Percentiles rank a stretch among this genome's conserved stretches.
Conservation (phyloP, 1,139 yeast genomes). For the Saccharomyces hybrid region DNA sequence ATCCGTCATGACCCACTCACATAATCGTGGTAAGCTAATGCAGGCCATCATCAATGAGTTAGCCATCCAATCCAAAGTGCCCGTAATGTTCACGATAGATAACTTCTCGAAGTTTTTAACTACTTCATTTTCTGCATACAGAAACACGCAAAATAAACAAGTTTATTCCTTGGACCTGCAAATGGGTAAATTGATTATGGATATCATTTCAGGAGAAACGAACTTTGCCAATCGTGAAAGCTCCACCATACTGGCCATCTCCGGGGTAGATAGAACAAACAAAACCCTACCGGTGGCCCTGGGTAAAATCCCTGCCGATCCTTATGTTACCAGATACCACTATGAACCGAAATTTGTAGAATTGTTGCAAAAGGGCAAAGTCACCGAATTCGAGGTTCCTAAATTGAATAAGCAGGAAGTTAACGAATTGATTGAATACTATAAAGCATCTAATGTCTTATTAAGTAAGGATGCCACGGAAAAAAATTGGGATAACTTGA, state of each 20-base stretch:
- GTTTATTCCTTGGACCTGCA: conserved; percentile 62
- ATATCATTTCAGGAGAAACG: conserved; percentile 48
- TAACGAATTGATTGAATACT: conserved; percentile 44
- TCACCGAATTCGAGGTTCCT: conserved; percentile 42
- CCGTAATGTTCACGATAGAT: conserved; percentile 68
- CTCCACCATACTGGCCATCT: conserved; percentile 59
- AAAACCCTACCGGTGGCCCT: conserved; percentile 57
- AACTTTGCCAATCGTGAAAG: conserved; percentile 44
- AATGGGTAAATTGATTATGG: conserved; percentile 52
- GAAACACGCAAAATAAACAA: conserved; percentile 47
- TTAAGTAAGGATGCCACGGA: conserved; percentile 38
- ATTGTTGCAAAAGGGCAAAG: conserved; percentile 41
- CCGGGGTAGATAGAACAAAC: conserved; percentile 41
- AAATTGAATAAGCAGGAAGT: conserved; percentile 52
- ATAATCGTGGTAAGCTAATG: conserved; percentile 39
- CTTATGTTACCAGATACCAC: conserved; percentile 44
- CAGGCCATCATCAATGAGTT: conserved; percentile 51
- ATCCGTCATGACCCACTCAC: conserved; percentile 31
- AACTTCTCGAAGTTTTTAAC: conserved; percentile 62
- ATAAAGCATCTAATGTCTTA: conserved; percentile 48
- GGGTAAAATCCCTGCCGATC: conserved; percentile 47
- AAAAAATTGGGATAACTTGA: conserved; percentile 33
- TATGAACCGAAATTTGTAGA: conserved; percentile 53
- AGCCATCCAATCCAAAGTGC: conserved; percentile 36
- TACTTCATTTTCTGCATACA: conserved; percentile 51